phyloP scores from a whole-genome alignment of 1,284 basidiomycete genomes.

The Ceraceosorus guamensis region DNA sequence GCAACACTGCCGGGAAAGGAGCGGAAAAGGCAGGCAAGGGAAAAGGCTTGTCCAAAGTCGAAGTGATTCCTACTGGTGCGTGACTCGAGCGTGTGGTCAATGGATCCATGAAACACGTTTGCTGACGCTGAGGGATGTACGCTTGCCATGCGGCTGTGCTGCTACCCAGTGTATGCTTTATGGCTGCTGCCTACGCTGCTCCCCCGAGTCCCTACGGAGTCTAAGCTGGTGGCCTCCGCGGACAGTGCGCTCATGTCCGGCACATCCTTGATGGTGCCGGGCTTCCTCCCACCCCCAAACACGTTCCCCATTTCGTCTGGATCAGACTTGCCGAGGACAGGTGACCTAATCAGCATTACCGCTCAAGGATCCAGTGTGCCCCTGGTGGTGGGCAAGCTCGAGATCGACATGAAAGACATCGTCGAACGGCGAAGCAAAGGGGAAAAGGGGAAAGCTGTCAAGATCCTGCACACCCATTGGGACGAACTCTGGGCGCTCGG shows the following conservation, averaged over 20 bases:
- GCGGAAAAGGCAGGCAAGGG: conserved; percentile 1
- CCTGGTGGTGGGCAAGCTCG: conserved; percentile 2
- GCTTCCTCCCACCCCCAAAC: conserved; percentile 3
- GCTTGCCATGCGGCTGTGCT: not conserved
- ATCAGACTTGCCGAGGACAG: not conserved
- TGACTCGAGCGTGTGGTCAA: not conserved
- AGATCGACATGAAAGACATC: conserved; percentile 6
- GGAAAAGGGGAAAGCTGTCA: conserved; percentile 6
- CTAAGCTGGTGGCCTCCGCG: not conserved
- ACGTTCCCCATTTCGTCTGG: conserved; percentile 2
- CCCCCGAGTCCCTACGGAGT: conserved; percentile 5
- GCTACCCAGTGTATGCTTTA: conserved; percentile 1
- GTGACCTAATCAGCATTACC: conserved; percentile 5
- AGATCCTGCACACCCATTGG: conserved; percentile 1
- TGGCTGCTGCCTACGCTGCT: conserved; percentile 4
- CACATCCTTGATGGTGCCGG: conserved; percentile 7
- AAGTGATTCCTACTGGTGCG: conserved; percentile 2
- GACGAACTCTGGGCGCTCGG: conserved; percentile 5
- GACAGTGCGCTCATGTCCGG: conserved; percentile 5
- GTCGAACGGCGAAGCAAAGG: not conserved
- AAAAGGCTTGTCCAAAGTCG: not conserved
- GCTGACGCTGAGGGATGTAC: not conserved
- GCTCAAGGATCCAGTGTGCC: conserved; percentile 1
- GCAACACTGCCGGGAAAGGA: conserved; percentile 3
- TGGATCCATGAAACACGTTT: too few relatives aligned